Evolutionary conservation across 2,329 filamentous ascomycete species (phyloP).

Genomic region (Lasiodiplodia sp.): DNA sequence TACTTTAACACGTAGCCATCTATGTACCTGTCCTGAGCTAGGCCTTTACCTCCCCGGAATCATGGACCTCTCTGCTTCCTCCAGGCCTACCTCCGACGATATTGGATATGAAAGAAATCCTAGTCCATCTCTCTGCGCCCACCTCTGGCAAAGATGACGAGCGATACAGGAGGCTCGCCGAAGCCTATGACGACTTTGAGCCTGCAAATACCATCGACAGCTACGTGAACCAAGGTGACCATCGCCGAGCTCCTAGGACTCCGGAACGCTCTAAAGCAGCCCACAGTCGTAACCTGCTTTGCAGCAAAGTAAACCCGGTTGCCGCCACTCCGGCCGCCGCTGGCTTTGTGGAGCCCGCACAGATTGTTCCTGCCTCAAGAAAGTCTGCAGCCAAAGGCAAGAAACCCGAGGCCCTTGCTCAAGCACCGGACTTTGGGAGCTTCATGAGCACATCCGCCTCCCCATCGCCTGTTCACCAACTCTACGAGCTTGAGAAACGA

Average conservation of each 20-base stretch:
- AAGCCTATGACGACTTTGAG: slow-evolving; percentile 51
- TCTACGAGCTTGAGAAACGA: neutral
- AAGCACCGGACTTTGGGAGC: slow-evolving; percentile 27
- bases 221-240: neutral
- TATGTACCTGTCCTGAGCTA: neutral
- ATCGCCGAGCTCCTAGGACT: neutral
- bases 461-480: slow-evolving; percentile 3
- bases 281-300: neutral
- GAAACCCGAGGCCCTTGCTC: neutral
- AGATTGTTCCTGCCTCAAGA: neutral
- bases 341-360: neutral
- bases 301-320: neutral
- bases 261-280: neutral
- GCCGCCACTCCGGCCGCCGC: neutral
- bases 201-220: neutral
- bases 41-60: neutral
- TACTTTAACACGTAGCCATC: neutral
- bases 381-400: neutral
- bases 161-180: slow-evolving; percentile 48
- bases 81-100: neutral
- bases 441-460: slow-evolving; percentile 17
- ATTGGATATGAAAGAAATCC: slow-evolving; percentile 50
- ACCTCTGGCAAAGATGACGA: slow-evolving; percentile 52
- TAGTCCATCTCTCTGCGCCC: slow-evolving; percentile 56
- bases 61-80: slow-evolving; percentile 18